These are phyloP conservation scores for Ganoderma sp. DNA, from an alignment of 1,284 basidiomycete species.

Conservation along the genomic window DNA sequence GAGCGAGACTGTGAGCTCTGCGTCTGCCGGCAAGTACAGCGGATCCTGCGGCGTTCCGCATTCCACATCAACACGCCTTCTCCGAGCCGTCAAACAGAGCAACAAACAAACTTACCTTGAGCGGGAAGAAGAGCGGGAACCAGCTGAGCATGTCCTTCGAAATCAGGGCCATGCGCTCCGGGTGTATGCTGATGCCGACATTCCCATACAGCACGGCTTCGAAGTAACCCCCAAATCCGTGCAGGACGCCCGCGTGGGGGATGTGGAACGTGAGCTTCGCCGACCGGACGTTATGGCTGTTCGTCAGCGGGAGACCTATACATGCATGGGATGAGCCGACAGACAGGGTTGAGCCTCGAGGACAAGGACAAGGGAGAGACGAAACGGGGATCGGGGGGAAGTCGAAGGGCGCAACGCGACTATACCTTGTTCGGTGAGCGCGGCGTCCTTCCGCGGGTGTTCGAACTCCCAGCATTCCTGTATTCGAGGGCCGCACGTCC, in stretches of 20 bases:
- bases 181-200: slow-evolving; percentile 93
- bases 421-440: slow-evolving; percentile 74
- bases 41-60: slow-evolving; percentile 69
- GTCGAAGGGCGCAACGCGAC: background rate
- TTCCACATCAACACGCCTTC: background rate
- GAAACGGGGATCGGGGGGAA: slow-evolving; percentile 5
- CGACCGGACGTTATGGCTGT: slow-evolving; percentile 87
- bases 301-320: slow-evolving; percentile 82
- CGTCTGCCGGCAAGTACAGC: slow-evolving; percentile 89
- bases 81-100: background rate
- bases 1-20: slow-evolving; percentile 91
- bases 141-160: slow-evolving; percentile 98
- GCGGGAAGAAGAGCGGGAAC: slow-evolving; percentile 98
- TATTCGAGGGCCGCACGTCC: slow-evolving; percentile 78
- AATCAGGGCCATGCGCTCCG: slow-evolving; percentile 80
- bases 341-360: slow-evolving; percentile 9
- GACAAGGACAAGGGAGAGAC: slow-evolving; percentile 4
- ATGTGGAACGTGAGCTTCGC: slow-evolving; percentile 89
- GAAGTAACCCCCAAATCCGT: slow-evolving; percentile 98
- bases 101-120: slow-evolving; percentile 58
- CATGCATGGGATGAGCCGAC: slow-evolving; percentile 5
- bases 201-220: slow-evolving; percentile 92
- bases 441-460: slow-evolving; percentile 84
- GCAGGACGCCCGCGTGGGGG: slow-evolving; percentile 92
- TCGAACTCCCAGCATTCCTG: slow-evolving; percentile 99